Conservation (phyloP, 108 stramenopile genomes). For the Asterionellopsis glacialis region DNA sequence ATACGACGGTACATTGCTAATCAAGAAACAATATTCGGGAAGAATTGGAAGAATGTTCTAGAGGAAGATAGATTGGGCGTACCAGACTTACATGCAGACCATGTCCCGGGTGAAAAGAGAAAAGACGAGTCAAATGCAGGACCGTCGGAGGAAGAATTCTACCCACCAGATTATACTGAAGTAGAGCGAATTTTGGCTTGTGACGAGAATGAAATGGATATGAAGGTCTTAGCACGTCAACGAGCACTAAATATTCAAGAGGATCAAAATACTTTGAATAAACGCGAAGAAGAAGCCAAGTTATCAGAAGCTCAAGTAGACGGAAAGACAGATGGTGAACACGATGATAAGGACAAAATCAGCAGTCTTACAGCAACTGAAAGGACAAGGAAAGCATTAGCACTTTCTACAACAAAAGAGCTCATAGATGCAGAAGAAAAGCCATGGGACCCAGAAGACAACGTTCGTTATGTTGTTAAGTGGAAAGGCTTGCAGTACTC, state of each 20-base stretch:
- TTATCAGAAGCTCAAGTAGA: too few species aligned
- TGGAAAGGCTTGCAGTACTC: constrained; percentile 79
- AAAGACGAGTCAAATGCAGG: constrained; percentile 5
- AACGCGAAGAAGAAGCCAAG: constrained; percentile 15
- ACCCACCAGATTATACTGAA: constrained; percentile 55
- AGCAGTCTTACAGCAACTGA: not conserved
- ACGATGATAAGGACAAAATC: not conserved
- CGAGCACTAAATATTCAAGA: constrained; percentile 59
- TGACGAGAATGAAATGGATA: constrained; percentile 80
- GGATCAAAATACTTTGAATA: constrained; percentile 34
- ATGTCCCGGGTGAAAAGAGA: not conserved
- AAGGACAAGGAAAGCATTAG: constrained; percentile 19
- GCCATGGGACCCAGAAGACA: constrained; percentile 83
- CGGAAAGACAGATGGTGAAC: constrained; percentile 9
- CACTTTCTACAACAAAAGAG: not conserved
- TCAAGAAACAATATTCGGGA: constrained; percentile 59
- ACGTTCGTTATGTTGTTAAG: constrained; percentile 82
- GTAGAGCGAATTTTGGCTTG: constrained; percentile 78
- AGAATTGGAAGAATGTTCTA: constrained; percentile 64
- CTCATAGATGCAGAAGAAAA: constrained; percentile 18
- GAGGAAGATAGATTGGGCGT: constrained; percentile 39
- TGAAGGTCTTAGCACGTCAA: constrained; percentile 71
- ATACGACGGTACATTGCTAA: constrained; percentile 61
- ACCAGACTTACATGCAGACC: not conserved
- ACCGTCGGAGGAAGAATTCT: constrained; percentile 50